Evolutionary conservation across 2,329 filamentous ascomycete genomes (phyloP), one percentile per base, ranked within the genome.

Genomic region (Calcarisporium arbuscula): DNA sequence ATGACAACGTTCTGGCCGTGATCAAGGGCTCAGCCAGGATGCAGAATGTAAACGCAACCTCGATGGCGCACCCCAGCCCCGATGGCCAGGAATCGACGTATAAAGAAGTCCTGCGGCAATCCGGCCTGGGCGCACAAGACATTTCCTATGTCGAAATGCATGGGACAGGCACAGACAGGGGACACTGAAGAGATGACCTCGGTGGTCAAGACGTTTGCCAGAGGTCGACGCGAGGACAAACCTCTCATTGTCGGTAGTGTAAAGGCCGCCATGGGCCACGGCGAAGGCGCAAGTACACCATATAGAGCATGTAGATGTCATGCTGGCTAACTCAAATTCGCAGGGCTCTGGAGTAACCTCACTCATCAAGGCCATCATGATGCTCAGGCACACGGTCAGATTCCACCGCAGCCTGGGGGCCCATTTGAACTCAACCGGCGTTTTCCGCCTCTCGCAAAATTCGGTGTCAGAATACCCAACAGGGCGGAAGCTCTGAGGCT

Each of bases 61-160:
- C 84, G 2, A 90, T 92, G 51, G 90, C 85, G 0, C 82, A 85
- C 42, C 85, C 85, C 8, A n/a, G n/a, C 22, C 8, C 22, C 8
- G 22, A n/a, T 8, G 22, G 8, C 8, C 22, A 23, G 22, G 22
- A 23, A 23, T 8, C 8, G n/a, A 8, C n/a, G 8, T 23, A 8
- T 23, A 8, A n/a, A 23, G n/a, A 75, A 27, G 78, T 90, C 25
- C 68, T 89, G 2, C 74, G 80, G 32, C 75, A 84, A 28, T 80
- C 83, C 28, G 80, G 82, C 41, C 71, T 89, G 19, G 80, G 88
- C 50, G 82, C 85, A 4, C 71, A 77, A 35, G 82, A 87, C 43
- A 72, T 94, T 31, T 78, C 79, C 56, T 90, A 88, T 50, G 82
- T 92, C 6, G 85, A 94, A 60, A 87, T 90, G 78, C 85, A 94